A percentile compares a stretch with the other conserved stretches of the same genome.
Evolutionary conservation across 352 stramenopile genomes (phyloP).

Genomic region (Globisporangium mamillatum): DNA sequence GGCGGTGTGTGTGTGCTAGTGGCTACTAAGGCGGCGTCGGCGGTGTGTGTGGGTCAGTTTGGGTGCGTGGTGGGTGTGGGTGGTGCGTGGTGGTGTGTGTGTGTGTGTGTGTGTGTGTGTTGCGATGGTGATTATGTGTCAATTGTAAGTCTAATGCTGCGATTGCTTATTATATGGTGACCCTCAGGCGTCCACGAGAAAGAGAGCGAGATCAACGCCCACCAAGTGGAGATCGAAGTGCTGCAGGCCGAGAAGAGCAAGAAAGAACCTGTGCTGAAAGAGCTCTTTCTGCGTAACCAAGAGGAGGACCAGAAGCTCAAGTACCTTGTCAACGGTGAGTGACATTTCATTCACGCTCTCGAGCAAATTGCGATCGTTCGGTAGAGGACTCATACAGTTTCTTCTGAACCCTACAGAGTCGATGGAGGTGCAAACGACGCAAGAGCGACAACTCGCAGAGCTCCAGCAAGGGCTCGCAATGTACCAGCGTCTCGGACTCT

Average conservation of each 20-base stretch:
- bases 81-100: no score
- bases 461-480: conserved; percentile 57
- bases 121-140: no score
- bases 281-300: conserved; percentile 55
- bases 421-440: conserved; percentile 35
- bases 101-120: not conserved
- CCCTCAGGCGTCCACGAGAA: conserved; percentile 28
- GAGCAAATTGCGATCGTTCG: not conserved
- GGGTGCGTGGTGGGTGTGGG: no score
- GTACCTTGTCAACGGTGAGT: conserved; percentile 31
- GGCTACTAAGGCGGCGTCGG: no score
- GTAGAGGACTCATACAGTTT: not conserved
- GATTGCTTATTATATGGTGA: not conserved
- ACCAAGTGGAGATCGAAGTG: conserved; percentile 70
- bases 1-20: no score
- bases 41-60: no score
- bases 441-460: conserved; percentile 55
- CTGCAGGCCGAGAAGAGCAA: conserved; percentile 31
- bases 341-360: not conserved
- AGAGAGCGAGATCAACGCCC: conserved; percentile 47
- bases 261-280: conserved; percentile 29
- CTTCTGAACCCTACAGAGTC: conserved; percentile 20
- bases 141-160: not conserved
- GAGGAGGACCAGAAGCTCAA: conserved; percentile 58
- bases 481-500: conserved; percentile 68